Evolutionary conservation across 345 rosid species (phyloP).

Genomic region (Adansonia digitata): DNA sequence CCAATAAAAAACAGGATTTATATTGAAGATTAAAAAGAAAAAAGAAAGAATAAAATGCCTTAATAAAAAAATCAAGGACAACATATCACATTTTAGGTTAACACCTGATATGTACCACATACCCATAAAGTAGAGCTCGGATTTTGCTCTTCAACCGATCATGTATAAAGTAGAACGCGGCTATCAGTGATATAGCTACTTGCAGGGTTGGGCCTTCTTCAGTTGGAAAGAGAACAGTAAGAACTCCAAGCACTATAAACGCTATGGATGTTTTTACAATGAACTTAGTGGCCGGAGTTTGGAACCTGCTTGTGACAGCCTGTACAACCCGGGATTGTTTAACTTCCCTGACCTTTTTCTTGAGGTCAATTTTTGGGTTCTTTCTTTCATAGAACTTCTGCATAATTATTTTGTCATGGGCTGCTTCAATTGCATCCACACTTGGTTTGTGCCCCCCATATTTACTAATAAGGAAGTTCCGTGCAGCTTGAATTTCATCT

Average conservation of each 20-base stretch:
- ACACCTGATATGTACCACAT: conserved; percentile 13
- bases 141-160: conserved; percentile 69
- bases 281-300: conserved; percentile 58
- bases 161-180: conserved; percentile 72
- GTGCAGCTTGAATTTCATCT: conserved; percentile 88
- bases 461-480: conserved; percentile 62
- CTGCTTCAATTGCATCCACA: conserved; percentile 84
- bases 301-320: conserved; percentile 66
- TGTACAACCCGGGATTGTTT: conserved; percentile 63
- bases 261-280: conserved; percentile 54
- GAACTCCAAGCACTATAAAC: conserved; percentile 66
- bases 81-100: neutral
- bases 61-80: neutral
- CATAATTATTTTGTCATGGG: conserved; percentile 90
- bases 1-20: neutral
- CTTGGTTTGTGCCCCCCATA: conserved; percentile 88
- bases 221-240: conserved; percentile 82
- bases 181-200: conserved; percentile 67
- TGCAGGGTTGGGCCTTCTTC: conserved; percentile 97
- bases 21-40: neutral
- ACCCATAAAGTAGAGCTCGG: conserved; percentile 78
- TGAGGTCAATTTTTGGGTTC: conserved; percentile 73
- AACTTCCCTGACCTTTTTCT: conserved; percentile 69
- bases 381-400: conserved; percentile 82
- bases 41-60: neutral